phyloP scores from a whole-genome alignment of 495 filamentous ascomycete species.

The Amniculicola lignicola region DNA sequence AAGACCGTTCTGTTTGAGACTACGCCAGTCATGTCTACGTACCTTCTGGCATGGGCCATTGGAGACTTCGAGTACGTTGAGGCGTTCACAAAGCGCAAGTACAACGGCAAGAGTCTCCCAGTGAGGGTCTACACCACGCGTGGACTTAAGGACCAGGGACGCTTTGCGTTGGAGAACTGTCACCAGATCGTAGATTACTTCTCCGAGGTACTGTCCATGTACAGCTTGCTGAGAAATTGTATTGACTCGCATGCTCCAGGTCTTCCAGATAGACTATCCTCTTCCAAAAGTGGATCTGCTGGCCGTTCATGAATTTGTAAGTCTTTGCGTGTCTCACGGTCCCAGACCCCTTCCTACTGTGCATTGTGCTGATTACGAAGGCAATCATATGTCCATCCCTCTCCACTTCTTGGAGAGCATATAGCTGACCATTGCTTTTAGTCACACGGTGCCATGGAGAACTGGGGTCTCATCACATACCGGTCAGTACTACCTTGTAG shows the following conservation, averaged over 20 bases:
- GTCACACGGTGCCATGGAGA: slow-evolving; percentile 68
- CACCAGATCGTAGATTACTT: slow-evolving; percentile 90
- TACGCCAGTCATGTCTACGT: slow-evolving; percentile 92
- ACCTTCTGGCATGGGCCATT: slow-evolving; percentile 90
- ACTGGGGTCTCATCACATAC: slow-evolving; percentile 97
- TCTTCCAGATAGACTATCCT: slow-evolving; percentile 92
- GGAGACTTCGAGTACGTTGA: slow-evolving; percentile 97
- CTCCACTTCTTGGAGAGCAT: background rate
- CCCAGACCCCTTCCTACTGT: background rate
- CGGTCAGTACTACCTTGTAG: slow-evolving; percentile 34
- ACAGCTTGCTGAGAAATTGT: background rate
- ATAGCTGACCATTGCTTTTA: slow-evolving; percentile 45
- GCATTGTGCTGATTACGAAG: slow-evolving; percentile 24
- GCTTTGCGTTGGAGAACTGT: slow-evolving; percentile 80
- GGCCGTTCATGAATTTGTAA: slow-evolving; percentile 93
- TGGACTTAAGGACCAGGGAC: slow-evolving; percentile 83
- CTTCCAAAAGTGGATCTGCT: slow-evolving; percentile 93
- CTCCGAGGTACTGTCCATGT: slow-evolving; percentile 60
- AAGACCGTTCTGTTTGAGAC: slow-evolving; percentile 81
- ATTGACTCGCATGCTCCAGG: slow-evolving; percentile 37
- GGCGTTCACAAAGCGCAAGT: slow-evolving; percentile 78
- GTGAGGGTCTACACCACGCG: slow-evolving; percentile 93
- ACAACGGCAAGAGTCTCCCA: slow-evolving; percentile 84
- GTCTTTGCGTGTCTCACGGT: slow-evolving; percentile 32
- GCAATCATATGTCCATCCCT: slow-evolving; percentile 38